Evolutionary conservation across 768 basidiomycete genomes (phyloP), one percentile per base, ranked within the genome.

Genomic region (Amanita subjunquillea): DNA sequence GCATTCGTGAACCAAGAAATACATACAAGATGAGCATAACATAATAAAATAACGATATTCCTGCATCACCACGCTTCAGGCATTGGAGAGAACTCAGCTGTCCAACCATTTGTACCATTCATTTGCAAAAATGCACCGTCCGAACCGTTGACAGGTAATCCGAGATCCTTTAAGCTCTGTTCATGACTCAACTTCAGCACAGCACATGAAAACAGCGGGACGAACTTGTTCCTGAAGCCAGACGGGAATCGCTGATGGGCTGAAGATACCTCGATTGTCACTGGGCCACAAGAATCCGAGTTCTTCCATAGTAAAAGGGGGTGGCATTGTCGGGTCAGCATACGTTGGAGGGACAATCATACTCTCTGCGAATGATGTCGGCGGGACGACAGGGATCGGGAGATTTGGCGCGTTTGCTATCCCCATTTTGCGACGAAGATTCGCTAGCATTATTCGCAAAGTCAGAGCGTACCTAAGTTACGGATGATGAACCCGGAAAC

Each of bases 171-270:
- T 57, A 94, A 69, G 62, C 82, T 92, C 89, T 95, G 44, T n/a
- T 46, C n/a, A 30, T 17, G 67, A 46, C 54, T 42, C 54, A 52
- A 43, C 48, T 27, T 15, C 32, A 4, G 42, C 1, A 34, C 32
- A 8, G 5, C 2, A 13, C 7, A 43, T 30, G 20, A 36, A 34
- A 43, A 45, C 6, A 9, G 27, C 22, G 38, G 13, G 10, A 72
- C 82, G 55, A 47, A 89, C 90, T 72, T 89, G 85, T 67, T 95
- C 93, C 64, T 89, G 91, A 53, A 96, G 69, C 93, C 93, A 96
- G 3, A 82, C 60, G n/a, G 93, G 93, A 51, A 96, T 85, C 43
- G 84, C 79, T 39, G 80, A 78, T 8, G 89, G 86, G 62, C 80
- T 89, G 65, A 94, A 82, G 48, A 81, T 77, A 13, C 78, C 77